Evolutionary conservation across 106 monocot species (phyloP).

Genomic region (Dendrobium chrysotoxum): DNA sequence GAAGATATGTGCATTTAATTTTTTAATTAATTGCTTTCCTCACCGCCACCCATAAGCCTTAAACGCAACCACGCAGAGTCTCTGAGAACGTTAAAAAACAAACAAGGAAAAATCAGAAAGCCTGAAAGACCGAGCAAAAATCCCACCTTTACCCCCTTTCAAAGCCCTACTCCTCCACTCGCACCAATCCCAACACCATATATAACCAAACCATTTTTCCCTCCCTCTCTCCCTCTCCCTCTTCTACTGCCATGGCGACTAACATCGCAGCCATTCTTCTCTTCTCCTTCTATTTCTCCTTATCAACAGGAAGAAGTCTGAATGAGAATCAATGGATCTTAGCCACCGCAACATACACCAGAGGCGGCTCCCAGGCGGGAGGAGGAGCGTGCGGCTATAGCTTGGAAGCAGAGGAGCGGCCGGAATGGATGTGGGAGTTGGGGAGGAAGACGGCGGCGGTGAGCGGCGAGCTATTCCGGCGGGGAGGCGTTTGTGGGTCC

Average conservation of each 20-base stretch:
- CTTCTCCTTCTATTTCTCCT: not conserved
- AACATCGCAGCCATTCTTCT: not conserved
- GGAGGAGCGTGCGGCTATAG: not conserved
- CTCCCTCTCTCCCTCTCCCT: not conserved
- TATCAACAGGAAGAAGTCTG: not conserved
- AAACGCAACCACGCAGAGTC: too few species aligned
- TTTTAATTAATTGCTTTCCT: too few species aligned
- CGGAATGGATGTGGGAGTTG: not conserved
- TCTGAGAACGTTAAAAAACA: too few species aligned
- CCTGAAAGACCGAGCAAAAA: not conserved
- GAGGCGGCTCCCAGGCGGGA: not conserved
- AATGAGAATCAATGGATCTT: not conserved
- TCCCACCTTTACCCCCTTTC: too few species aligned
- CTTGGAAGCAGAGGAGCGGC: not conserved
- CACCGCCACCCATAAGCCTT: too few species aligned
- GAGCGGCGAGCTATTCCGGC: not conserved
- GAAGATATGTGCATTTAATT: too few species aligned
- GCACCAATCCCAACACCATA: too few species aligned
- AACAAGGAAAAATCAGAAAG: not conserved
- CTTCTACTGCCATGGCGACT: not conserved
- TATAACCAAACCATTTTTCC: not conserved
- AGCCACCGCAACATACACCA: constrained; percentile 1
- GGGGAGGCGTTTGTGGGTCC: not conserved
- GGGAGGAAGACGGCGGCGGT: not conserved
- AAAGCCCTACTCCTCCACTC: too few species aligned